phyloP scores from a whole-genome alignment of 371 early-diverging fungal genomes.

The Actinomortierella wolfii region DNA sequence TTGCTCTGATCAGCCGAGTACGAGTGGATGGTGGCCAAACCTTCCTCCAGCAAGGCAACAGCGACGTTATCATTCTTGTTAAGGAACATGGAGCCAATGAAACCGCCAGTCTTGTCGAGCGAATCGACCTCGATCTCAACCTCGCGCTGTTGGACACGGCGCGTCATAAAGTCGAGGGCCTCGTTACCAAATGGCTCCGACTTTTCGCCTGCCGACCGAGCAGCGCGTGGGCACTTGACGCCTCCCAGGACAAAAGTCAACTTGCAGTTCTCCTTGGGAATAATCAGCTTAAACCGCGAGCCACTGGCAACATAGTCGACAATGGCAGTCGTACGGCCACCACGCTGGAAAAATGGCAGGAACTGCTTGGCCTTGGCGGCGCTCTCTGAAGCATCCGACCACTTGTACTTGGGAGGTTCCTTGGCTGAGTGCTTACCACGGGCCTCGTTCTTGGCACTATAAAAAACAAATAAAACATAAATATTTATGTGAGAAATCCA shows the following conservation, averaged over 20 bases:
- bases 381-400: constrained; percentile 74
- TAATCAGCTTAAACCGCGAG: constrained; percentile 79
- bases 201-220: constrained; percentile 66
- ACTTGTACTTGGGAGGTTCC: constrained; percentile 70
- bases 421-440: constrained; percentile 84
- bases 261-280: constrained; percentile 86
- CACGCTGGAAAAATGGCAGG: constrained; percentile 81
- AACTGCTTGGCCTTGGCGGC: constrained; percentile 85
- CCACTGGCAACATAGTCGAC: constrained; percentile 90
- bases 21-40: constrained; percentile 82
- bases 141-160: constrained; percentile 85
- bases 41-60: constrained; percentile 71
- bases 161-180: constrained; percentile 72
- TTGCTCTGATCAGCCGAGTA: constrained; percentile 85
- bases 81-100: constrained; percentile 84
- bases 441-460: constrained; percentile 64
- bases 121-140: constrained; percentile 86
- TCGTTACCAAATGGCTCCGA: constrained; percentile 91
- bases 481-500: not conserved
- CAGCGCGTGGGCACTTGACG: constrained; percentile 75
- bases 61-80: constrained; percentile 68
- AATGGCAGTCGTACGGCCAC: constrained; percentile 73
- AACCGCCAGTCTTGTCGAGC: constrained; percentile 89
- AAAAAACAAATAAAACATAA: no score
- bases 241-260: constrained; percentile 85